Percentiles rank a stretch among this genome's conserved stretches.
Evolutionary conservation across 1,284 basidiomycete species (phyloP).

Genomic region (Sparassis latifolia): DNA sequence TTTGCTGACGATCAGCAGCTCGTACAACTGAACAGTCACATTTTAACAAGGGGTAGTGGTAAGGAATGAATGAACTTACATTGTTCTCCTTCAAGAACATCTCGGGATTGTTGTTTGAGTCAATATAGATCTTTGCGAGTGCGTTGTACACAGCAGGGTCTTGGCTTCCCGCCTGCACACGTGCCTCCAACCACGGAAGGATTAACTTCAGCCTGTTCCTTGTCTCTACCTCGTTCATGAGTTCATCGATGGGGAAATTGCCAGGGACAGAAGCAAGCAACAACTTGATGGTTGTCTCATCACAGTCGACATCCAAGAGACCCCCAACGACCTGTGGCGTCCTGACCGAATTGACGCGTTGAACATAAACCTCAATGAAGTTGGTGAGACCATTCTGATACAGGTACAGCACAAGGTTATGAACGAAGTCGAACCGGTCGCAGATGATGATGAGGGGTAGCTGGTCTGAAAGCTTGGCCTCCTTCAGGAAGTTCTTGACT

Average conservation of each 20-base stretch:
- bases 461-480: conserved; percentile 95
- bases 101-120: conserved; percentile 98
- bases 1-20: conserved; percentile 94
- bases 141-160: too few species aligned
- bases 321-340: conserved; percentile 99
- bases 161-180: too few species aligned
- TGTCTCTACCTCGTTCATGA: conserved; percentile 98
- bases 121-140: too few species aligned
- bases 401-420: conserved; percentile 97
- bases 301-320: conserved; percentile 96
- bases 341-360: conserved; percentile 94
- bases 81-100: conserved; percentile 98
- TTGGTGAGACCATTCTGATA: conserved; percentile 97
- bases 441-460: conserved; percentile 99
- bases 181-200: too few species aligned
- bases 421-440: conserved; percentile 99
- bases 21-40: conserved; percentile 64
- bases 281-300: conserved; percentile 93
- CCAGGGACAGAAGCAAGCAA: conserved; percentile 92
- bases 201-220: conserved; percentile 95
- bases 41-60: conserved; percentile 2
- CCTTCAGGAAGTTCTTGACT: conserved; percentile 99
- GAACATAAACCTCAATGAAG: conserved; percentile 99
- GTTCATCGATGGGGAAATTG: conserved; percentile 96
- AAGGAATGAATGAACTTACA: conserved; percentile 36